A percentile compares a stretch with the other conserved stretches of the same genome.
Conservation (phyloP, 371 early-diverging fungal genomes). For the Parasitella parasitica region DNA sequence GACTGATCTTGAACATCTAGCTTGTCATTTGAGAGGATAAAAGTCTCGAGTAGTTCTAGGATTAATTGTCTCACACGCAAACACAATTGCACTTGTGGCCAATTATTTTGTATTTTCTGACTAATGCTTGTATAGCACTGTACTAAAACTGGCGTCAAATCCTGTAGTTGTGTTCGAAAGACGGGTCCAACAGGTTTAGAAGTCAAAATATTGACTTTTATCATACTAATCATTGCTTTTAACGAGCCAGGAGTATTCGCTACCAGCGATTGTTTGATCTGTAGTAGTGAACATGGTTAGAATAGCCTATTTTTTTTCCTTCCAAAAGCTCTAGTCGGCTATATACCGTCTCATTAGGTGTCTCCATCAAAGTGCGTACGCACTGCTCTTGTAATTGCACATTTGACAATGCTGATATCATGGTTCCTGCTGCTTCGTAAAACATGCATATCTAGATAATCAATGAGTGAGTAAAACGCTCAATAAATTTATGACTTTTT, state of each 20-base stretch:
- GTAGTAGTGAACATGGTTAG: background rate
- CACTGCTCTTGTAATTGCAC: background rate
- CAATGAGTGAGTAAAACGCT: background rate
- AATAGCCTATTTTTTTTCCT: background rate
- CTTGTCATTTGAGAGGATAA: slow-evolving; percentile 72
- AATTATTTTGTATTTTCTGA: background rate
- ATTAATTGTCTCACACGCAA: slow-evolving; percentile 42
- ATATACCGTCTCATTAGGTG: slow-evolving; percentile 13
- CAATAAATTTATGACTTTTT: background rate
- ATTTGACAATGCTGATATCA: slow-evolving; percentile 3
- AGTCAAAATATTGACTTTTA: slow-evolving; percentile 86
- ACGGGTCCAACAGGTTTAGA: slow-evolving; percentile 74
- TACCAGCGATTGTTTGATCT: background rate
- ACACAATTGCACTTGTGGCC: background rate
- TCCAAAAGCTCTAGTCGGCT: background rate
- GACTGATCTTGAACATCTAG: slow-evolving; percentile 57
- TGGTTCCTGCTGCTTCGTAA: slow-evolving; percentile 87
- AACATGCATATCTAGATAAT: slow-evolving; percentile 70
- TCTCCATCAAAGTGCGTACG: background rate
- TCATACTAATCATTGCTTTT: slow-evolving; percentile 5
- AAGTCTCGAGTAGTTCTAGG: slow-evolving; percentile 77
- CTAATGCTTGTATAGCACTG: slow-evolving; percentile 8
- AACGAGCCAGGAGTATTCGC: background rate
- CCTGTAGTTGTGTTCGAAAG: slow-evolving; percentile 14
- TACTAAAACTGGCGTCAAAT: background rate